Conservation (phyloP, 768 basidiomycete species). For the Melanogaster broomeanus region DNA sequence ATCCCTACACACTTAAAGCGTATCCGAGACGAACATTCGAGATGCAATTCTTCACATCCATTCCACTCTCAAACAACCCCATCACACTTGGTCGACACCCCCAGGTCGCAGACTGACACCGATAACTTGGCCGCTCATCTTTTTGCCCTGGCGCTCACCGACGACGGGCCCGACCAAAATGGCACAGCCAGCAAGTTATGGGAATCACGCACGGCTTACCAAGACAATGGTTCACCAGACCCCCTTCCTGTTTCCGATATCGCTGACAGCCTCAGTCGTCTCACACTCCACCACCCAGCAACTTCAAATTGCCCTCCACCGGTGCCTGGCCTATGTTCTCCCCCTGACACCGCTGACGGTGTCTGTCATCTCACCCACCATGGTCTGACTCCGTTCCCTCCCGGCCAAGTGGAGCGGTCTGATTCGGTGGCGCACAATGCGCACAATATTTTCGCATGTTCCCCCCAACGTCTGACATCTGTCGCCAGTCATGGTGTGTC, state of each 20-base stretch:
- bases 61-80: not conserved
- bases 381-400: too few species aligned
- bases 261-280: not conserved
- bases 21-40: not conserved
- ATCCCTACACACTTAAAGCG: conserved; percentile 2
- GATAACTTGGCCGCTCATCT: not conserved
- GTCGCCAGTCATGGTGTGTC: not conserved
- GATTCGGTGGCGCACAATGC: not conserved
- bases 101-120: not conserved
- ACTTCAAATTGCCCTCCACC: too few species aligned
- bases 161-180: not conserved
- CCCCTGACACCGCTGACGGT: not conserved
- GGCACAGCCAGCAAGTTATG: not conserved
- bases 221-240: not conserved
- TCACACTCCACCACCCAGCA: not conserved
- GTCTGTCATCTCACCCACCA: too few species aligned
- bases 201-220: not conserved
- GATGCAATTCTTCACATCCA: not conserved
- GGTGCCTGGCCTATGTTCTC: not conserved
- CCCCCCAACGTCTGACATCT: not conserved
- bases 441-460: not conserved
- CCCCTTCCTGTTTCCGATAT: not conserved
- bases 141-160: conserved; percentile 2
- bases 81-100: too few species aligned
- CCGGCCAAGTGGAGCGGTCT: too few species aligned